Base-by-base conservation (phyloP, 768 basidiomycete genomes). In the Cystobasidium onofrii region DNA sequence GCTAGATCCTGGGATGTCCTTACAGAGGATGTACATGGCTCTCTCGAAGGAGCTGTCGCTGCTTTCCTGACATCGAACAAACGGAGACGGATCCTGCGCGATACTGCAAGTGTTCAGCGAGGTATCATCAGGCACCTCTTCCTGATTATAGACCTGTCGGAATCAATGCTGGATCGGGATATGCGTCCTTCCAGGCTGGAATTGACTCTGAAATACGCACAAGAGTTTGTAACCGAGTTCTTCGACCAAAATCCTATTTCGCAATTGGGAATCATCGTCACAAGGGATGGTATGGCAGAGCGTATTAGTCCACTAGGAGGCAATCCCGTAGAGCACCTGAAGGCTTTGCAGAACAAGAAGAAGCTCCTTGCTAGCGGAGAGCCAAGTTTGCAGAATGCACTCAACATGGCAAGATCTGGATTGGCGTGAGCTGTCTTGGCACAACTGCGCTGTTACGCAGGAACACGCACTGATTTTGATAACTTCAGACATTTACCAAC, bases 201-300 rank as follows among this genome's bases (percentile, higher is more conserved):
- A 79, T 81, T 99, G 36, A 89, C 88, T 78, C 82, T 98, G 54
- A 89, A 93, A 78, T 95, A 94, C 80, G 87, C 92, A 17, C 86
- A 92, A 73, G 91, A 91, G 77, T 99, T 98, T 77, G 85, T 98
- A 33, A 84, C 86, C 7, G 96, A 99, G 80, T 99, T 95, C 94
- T 99, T 98, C 81, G 96, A 99, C 82, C 96, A 98, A 83, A 99
- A 99, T 79, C 96, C 96, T 0, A 84, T 99, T 15, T 94, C 95
- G 25, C 96, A 98, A 82, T 91, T 99, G 76, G 95, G 93, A 0
- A 83, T 98, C 34, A 91, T 98, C 20, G 92, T 91, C 4, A 92
- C 98, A 87, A 84, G 93, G 27, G 87, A 90, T 39, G 92, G 96
- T 0, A 81, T 97, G 27, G 93, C 92, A 0, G 96, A 98, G 81